These are phyloP conservation scores for Xylaria sp. DNA, from an alignment of 2,329 filamentous ascomycete species.

Conservation along the genomic window DNA sequence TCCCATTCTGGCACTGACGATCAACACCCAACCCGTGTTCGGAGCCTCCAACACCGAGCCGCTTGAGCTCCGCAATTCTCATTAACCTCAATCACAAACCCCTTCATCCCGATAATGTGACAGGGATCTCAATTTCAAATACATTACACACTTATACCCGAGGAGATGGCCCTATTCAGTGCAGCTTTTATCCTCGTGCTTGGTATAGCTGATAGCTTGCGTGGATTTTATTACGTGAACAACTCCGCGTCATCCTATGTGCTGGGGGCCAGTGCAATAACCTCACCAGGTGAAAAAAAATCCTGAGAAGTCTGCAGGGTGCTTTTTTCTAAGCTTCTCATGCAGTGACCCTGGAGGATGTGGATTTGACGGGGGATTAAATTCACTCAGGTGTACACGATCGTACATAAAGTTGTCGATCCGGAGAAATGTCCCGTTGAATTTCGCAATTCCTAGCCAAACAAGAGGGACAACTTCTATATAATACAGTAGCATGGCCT, in stretches of 20 bases:
- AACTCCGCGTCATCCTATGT: too few species aligned
- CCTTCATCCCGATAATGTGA: background rate
- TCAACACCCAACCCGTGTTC: conserved; percentile 25
- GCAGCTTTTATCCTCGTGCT: background rate
- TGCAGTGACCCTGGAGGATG: background rate
- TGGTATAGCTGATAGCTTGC: background rate
- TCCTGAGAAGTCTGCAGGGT: background rate
- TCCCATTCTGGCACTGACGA: conserved; percentile 12
- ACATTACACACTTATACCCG: conserved; percentile 7
- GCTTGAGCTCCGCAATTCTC: conserved; percentile 21
- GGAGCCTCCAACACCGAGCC: conserved; percentile 26
- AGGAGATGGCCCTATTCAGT: background rate
- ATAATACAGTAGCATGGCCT: background rate
- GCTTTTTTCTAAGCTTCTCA: background rate
- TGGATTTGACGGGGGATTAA: conserved; percentile 2
- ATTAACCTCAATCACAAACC: conserved; percentile 24
- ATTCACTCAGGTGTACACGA: background rate
- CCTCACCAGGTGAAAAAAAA: background rate
- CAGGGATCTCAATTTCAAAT: conserved; percentile 13
- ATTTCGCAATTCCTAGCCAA: background rate
- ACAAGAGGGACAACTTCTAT: background rate
- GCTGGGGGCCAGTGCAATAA: background rate
- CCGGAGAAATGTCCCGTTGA: conserved; percentile 18
- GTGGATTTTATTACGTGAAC: background rate
- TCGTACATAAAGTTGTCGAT: conserved; percentile 29